Conservation (phyloP, 148 eudicot genomes). For the Rhododendron henanense region DNA sequence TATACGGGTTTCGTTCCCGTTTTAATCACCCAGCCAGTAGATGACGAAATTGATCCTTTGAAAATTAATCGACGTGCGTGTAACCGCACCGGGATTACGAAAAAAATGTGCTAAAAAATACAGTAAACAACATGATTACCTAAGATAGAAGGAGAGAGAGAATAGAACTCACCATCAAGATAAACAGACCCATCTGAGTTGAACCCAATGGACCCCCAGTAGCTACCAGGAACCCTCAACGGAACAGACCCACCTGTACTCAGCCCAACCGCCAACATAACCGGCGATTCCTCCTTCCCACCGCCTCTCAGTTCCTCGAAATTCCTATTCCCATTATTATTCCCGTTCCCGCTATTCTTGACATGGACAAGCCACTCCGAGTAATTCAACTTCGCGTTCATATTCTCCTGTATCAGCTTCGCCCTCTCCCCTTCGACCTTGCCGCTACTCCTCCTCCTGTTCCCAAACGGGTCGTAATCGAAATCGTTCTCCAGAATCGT, state of each 20-base stretch:
- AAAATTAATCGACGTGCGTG: no score
- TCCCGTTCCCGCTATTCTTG: constrained; percentile 13
- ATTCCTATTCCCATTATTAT: constrained; percentile 9
- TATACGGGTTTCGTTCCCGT: neutral
- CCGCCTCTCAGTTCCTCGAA: constrained; percentile 27
- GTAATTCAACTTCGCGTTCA: constrained; percentile 2
- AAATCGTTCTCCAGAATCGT: constrained; percentile 28
- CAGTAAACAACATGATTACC: neutral
- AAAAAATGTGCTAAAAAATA: neutral
- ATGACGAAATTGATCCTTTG: neutral
- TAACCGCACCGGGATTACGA: neutral
- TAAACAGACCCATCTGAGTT: constrained; percentile 61
- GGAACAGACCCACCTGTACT: constrained; percentile 27
- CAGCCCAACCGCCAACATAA: constrained; percentile 42
- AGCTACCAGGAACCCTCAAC: constrained; percentile 48
- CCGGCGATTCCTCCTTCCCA: constrained; percentile 2
- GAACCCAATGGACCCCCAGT: constrained; percentile 58
- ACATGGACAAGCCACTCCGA: constrained; percentile 22
- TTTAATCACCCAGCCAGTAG: neutral
- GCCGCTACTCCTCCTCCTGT: neutral
- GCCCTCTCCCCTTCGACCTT: constrained; percentile 37
- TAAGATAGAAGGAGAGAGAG: no score
- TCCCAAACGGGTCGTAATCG: constrained; percentile 15
- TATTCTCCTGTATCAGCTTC: constrained; percentile 34
- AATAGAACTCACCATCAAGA: constrained; percentile 40